Base-by-base conservation (phyloP, 2,329 filamentous ascomycete genomes). In the Beauveria medogensis region DNA sequence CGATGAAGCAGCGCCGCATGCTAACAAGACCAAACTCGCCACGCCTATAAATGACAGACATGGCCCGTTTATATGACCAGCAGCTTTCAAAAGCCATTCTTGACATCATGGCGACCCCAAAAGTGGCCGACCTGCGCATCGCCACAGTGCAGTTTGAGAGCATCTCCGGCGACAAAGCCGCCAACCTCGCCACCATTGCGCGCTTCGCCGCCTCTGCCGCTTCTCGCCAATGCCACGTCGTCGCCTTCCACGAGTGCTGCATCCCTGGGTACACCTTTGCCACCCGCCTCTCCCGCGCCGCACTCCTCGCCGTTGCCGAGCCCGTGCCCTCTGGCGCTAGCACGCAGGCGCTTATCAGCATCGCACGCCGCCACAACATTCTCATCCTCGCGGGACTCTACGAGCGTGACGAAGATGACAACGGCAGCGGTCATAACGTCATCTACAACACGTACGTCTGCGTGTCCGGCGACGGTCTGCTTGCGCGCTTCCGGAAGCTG, bases 401-500 rank as follows among this genome's bases (percentile, higher is more conserved):
- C 10, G 59, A 65, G 53, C 43, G 58, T 37, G 63, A 63, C 40
- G 55, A 64, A 7, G 48, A 8, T 16, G 46, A 8, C 16, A 34
- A 54, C 41, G 40, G 48, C 1, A 12, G 20, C 20, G 52, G n/a
- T 1, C 1, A 7, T 30, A 24, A 52, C 30, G 47, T 40, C 7
- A 55, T 65, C 0, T 66, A 60, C 61, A 65, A 66, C 50, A 64
- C 63, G 2, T 64, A 65, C 28, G 50, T 66, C n/a, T 66, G 65
- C 24, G 63, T 64, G 22, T 59, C 54, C 28, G 61, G 55, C 20
- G 59, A 22, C 3, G 44, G 62, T 24, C 26, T 66, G 16, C 51
- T 65, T 9, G 64, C 63, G 22, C 47, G 58, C n/a, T 64, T 63
- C 62, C 63, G 64, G 30, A 65, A 66, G 48, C 48, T 65, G 3